These are phyloP conservation scores for Sphagnum tenellum DNA, from an alignment of 225 moss, liverwort and hornwort genomes.

Conservation along the genomic window DNA sequence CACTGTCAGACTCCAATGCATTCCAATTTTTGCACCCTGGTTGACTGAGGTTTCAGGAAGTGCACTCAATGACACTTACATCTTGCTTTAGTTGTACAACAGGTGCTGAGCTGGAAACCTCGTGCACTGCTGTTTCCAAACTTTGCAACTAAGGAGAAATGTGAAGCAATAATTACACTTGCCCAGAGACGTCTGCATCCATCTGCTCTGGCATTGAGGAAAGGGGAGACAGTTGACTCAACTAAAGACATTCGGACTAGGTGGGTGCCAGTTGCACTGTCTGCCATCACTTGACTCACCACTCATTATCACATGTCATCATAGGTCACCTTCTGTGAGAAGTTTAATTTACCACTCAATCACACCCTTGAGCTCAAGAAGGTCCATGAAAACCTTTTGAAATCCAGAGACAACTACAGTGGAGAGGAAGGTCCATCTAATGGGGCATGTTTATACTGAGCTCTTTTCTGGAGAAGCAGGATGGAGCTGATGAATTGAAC, in stretches of 20 bases:
- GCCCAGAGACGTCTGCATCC: constrained; percentile 64
- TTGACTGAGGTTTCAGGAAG: no score
- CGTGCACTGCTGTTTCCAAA: constrained; percentile 79
- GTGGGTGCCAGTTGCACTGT: constrained; percentile 17
- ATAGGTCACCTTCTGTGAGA: background rate
- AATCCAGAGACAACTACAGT: no score
- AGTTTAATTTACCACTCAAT: no score
- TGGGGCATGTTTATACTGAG: constrained; percentile 1
- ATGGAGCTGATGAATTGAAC: background rate
- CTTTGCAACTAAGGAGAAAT: constrained; percentile 72
- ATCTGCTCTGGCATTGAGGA: constrained; percentile 80
- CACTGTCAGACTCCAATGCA: background rate
- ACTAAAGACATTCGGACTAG: constrained; percentile 91
- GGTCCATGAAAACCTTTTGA: no score
- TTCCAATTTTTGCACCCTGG: no score
- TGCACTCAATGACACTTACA: no score
- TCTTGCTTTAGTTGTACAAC: background rate
- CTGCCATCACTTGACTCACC: background rate
- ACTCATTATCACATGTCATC: background rate
- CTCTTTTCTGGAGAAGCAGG: constrained; percentile 2
- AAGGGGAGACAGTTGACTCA: constrained; percentile 62
- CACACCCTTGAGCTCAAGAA: no score
- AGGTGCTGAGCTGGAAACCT: constrained; percentile 96
- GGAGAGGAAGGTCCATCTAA: no score
- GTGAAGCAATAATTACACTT: constrained; percentile 65